Evolutionary conservation across 768 basidiomycete species (phyloP), one percentile per base, ranked within the genome.

Genomic region (Melanogaster broomeanus): DNA sequence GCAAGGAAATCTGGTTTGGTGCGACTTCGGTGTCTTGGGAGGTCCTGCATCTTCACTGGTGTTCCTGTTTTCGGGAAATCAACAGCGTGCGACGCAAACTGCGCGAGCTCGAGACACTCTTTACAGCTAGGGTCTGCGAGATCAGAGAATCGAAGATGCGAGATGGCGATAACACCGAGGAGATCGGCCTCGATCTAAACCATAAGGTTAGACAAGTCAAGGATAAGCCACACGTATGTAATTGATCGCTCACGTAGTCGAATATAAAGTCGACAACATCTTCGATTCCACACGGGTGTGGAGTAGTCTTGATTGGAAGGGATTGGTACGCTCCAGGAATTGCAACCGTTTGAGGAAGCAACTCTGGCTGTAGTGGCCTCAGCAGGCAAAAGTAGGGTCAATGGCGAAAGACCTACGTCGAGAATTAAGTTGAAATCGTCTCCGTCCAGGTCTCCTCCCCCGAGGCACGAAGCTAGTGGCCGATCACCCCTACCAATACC

Each of bases 401-500:
- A 49, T 47, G 15, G 28, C n/a, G 34, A 37, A 51, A 52, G 8
- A 44, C 61, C 68, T 56, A 77, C 75, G 48, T 77, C 70, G 33
- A 73, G 63, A 41, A 78, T 74, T n/a, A 79, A 35, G 59, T 78
- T 79, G 48, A 77, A 81, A 19, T 76, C 73, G 47, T 80, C 79
- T 5, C 79, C 80, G 55, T 81, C 80, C 41, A 81, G 63, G 62
- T 81, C 80, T 8, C 81, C 81, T 21, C 80, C 81, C 24, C 79
- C 79, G 15, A 82, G 72, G 52, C 70, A 72, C 11, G 76, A 77
- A 1, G 79, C 73, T 12, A 82, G 53, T 16, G 76, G 64, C 47
- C 79, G 71, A 33, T 67, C 33, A 9, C 79, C 79, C 69, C 73
- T 75, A 42, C 19, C 49, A 37, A 48, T 34, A 22, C 18, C 30